These are phyloP conservation scores for Bipolaris sorokiniana DNA, from an alignment of 2,329 filamentous ascomycete species.

Conservation along the genomic window DNA sequence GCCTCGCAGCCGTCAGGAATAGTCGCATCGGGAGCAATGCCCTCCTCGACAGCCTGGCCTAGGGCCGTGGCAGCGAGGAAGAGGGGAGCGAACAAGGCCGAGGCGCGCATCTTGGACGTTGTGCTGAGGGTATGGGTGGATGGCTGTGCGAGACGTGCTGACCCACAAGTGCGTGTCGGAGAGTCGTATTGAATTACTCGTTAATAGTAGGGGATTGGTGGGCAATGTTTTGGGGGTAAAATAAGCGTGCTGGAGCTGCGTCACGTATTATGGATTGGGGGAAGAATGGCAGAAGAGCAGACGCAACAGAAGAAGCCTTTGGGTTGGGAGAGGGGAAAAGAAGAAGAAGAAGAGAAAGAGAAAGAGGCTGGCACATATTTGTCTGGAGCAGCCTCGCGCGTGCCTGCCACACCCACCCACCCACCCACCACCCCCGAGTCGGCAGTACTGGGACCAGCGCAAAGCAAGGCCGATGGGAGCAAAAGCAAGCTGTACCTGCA, in stretches of 20 bases:
- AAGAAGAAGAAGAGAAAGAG: background rate
- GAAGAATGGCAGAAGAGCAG: background rate
- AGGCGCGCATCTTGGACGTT: slow-evolving; percentile 35
- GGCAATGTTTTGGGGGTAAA: background rate
- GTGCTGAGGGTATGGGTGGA: background rate
- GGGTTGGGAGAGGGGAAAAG: background rate
- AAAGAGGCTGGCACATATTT: slow-evolving; percentile 23
- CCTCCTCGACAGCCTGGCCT: slow-evolving; percentile 38
- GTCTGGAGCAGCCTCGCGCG: slow-evolving; percentile 18
- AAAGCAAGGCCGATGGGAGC: slow-evolving; percentile 18
- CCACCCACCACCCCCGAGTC: background rate
- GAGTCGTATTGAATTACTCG: background rate
- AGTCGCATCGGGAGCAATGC: slow-evolving; percentile 57
- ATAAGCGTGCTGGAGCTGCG: too few species aligned
- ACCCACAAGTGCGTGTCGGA: slow-evolving; percentile 6
- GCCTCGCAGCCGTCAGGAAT: slow-evolving; percentile 62
- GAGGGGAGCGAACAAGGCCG: slow-evolving; percentile 37
- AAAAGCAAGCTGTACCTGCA: slow-evolving; percentile 22
- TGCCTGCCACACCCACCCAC: slow-evolving; percentile 11
- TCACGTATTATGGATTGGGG: background rate
- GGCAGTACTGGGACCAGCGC: background rate
- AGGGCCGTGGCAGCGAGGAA: slow-evolving; percentile 35
- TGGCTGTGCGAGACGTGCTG: background rate
- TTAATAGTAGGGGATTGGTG: background rate
- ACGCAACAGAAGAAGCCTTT: too few species aligned